Conservation (phyloP, 208 protist genomes). For the Acanthamoeba royreba region DNA sequence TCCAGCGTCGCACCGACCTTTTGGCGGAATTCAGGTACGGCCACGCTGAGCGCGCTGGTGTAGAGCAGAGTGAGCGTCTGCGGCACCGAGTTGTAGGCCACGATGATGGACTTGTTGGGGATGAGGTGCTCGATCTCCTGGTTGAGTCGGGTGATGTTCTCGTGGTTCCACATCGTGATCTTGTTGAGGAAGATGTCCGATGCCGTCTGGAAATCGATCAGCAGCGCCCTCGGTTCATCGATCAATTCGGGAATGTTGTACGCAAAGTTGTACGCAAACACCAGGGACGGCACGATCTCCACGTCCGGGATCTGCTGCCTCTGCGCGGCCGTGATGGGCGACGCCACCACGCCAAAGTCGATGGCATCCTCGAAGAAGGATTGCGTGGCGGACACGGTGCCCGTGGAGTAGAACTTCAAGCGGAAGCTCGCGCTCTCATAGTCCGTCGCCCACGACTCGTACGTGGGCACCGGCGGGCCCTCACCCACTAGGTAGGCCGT, state of each 20-base stretch:
- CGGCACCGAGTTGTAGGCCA: constrained; percentile 12
- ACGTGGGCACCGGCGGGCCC: not conserved
- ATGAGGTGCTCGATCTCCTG: not conserved
- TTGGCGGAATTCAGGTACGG: not conserved
- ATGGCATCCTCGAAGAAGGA: not conserved
- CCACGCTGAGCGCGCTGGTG: not conserved
- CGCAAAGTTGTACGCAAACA: not conserved
- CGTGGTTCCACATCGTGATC: not conserved
- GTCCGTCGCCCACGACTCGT: not conserved
- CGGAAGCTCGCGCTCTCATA: not conserved
- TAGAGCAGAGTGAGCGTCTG: not conserved
- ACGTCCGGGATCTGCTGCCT: not conserved
- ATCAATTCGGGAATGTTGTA: not conserved
- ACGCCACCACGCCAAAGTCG: not conserved
- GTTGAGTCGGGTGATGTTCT: not conserved
- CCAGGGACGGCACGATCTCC: not conserved
- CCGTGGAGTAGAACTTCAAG: not conserved
- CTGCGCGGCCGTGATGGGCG: not conserved
- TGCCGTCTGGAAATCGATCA: not conserved
- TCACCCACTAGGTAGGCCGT: not conserved
- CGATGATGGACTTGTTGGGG: not conserved
- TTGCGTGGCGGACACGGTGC: not conserved
- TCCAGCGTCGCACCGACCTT: not conserved
- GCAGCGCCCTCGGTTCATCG: not conserved
- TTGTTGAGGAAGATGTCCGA: constrained; percentile 33